phyloP scores from a whole-genome alignment of 331 rosid genomes.

The Malus hybrid region DNA sequence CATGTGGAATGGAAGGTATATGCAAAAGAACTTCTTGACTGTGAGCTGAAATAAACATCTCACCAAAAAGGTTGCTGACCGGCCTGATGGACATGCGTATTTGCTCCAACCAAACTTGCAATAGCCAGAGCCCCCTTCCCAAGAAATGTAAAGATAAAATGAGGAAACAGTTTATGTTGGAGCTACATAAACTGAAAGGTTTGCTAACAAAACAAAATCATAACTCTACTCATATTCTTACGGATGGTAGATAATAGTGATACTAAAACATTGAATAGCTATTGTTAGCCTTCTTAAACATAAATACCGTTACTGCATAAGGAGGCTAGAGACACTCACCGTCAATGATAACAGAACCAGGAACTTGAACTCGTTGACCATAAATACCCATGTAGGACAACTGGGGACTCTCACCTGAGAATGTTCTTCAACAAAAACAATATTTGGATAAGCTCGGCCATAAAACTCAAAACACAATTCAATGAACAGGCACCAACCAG shows the following conservation, averaged over 20 bases:
- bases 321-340: constrained; percentile 32
- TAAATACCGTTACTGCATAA: neutral
- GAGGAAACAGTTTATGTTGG: neutral
- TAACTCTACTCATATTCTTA: neutral
- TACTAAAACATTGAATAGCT: neutral
- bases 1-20: neutral
- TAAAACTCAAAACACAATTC: neutral
- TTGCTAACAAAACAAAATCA: neutral
- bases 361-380: constrained; percentile 50
- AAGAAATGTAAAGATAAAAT: constrained; percentile 5
- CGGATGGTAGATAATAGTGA: neutral
- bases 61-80: constrained; percentile 72
- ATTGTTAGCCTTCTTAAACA: neutral
- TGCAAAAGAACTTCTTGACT: neutral
- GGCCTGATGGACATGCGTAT: constrained; percentile 42
- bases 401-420: constrained; percentile 20
- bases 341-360: constrained; percentile 70
- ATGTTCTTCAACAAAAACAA: constrained; percentile 32
- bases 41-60: constrained; percentile 13
- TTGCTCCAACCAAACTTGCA: constrained; percentile 90
- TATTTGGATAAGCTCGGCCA: neutral
- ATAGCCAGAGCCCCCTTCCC: constrained; percentile 84
- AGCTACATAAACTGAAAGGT: neutral
- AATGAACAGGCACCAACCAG: neutral
- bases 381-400: constrained; percentile 49